Conservation (phyloP, 306 rosid species). For the Erythrophleum fordii region DNA sequence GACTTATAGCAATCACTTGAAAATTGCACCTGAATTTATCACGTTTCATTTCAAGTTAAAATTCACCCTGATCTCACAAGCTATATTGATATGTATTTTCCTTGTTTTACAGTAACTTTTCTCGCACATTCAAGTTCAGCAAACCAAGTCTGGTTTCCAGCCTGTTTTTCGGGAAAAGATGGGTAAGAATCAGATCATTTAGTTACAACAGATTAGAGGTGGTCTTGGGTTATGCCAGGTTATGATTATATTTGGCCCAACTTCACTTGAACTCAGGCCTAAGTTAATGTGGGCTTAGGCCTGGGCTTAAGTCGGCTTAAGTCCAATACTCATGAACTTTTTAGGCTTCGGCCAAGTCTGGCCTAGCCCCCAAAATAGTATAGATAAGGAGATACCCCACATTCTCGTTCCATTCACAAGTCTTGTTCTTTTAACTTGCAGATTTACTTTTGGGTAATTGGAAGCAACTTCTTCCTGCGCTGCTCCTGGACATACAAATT, state of each 20-base stretch:
- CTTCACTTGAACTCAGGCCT: not conserved
- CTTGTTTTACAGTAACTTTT: conserved; percentile 70
- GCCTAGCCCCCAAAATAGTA: not conserved
- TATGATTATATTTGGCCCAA: not conserved
- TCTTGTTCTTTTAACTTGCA: conserved; percentile 45
- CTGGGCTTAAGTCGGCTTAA: too few relatives aligned
- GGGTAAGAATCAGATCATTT: conserved; percentile 61
- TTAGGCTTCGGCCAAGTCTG: too few relatives aligned
- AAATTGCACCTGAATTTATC: not conserved
- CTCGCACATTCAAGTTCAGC: conserved; percentile 89
- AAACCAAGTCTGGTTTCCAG: conserved; percentile 61
- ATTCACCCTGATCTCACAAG: not conserved
- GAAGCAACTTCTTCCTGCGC: conserved; percentile 85
- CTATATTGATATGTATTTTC: conserved; percentile 15
- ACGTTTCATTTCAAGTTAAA: conserved; percentile 23
- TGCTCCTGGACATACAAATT: conserved; percentile 95
- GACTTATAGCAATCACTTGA: not conserved
- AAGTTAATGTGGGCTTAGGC: not conserved
- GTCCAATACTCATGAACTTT: too few relatives aligned
- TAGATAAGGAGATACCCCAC: not conserved
- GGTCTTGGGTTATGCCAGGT: not conserved
- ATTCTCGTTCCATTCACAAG: conserved; percentile 27
- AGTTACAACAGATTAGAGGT: not conserved
- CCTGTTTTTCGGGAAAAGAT: conserved; percentile 69
- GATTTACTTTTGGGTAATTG: conserved; percentile 86